Conservation (phyloP, 2,329 filamentous ascomycete species). For the Zasmidium cellare region DNA sequence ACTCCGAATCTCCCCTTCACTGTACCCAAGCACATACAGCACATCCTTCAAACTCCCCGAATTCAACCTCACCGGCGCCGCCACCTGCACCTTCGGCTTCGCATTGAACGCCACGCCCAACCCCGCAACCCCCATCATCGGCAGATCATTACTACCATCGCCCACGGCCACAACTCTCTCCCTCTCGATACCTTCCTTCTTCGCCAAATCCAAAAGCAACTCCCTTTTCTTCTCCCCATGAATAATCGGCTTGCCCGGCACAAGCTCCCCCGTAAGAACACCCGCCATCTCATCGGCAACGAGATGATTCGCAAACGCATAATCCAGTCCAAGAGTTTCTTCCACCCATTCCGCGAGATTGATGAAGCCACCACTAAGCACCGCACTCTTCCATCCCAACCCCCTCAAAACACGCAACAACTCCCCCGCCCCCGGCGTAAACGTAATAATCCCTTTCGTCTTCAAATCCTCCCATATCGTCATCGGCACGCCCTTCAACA, state of each 20-base stretch:
- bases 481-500: slow-evolving; percentile 78
- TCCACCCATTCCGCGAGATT: slow-evolving; percentile 88
- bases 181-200: slow-evolving; percentile 63
- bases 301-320: slow-evolving; percentile 86
- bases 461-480: slow-evolving; percentile 68
- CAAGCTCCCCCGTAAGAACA: slow-evolving; percentile 69
- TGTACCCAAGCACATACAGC: slow-evolving; percentile 67
- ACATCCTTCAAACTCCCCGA: slow-evolving; percentile 69
- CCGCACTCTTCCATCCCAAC: slow-evolving; percentile 82
- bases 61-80: slow-evolving; percentile 72
- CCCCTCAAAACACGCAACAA: slow-evolving; percentile 73
- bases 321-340: slow-evolving; percentile 75
- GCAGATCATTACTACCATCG: slow-evolving; percentile 79
- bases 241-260: slow-evolving; percentile 69
- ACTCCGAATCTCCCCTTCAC: slow-evolving; percentile 25
- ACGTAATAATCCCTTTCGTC: slow-evolving; percentile 66
- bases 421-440: slow-evolving; percentile 77
- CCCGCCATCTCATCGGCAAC: slow-evolving; percentile 56
- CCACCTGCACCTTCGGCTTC: slow-evolving; percentile 77
- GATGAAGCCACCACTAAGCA: slow-evolving; percentile 88
- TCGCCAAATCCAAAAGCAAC: slow-evolving; percentile 69
- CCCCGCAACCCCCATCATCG: slow-evolving; percentile 75
- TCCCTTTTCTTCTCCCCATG: slow-evolving; percentile 74
- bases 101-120: slow-evolving; percentile 82
- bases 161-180: slow-evolving; percentile 73